These are phyloP conservation scores for Cyberlindnera samutprakarnensis DNA, from an alignment of 805 yeast genomes.

Conservation along the genomic window DNA sequence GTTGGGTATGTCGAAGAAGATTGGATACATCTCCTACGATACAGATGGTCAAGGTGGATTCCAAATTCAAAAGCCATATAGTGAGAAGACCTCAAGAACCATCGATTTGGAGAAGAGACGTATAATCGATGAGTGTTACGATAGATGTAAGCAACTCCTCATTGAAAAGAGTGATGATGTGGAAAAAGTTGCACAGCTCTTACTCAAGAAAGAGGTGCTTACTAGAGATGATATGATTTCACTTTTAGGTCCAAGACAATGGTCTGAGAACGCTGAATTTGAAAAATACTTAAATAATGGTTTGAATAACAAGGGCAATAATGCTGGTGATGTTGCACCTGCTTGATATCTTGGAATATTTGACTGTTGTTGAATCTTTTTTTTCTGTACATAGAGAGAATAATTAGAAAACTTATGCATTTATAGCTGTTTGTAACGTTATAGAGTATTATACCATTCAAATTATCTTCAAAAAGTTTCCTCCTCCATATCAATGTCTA, in stretches of 20 bases:
- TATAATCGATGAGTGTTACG: conserved; percentile 59
- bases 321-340: too few relatives aligned
- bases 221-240: conserved; percentile 77
- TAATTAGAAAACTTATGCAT: conserved; percentile 1
- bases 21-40: conserved; percentile 61
- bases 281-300: conserved; percentile 63
- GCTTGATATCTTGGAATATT: too few relatives aligned
- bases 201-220: conserved; percentile 66
- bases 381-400: too few relatives aligned
- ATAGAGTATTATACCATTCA: too few relatives aligned
- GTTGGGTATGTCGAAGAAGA: conserved; percentile 78
- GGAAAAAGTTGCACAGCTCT: conserved; percentile 65
- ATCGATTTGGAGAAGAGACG: conserved; percentile 67
- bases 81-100: conserved; percentile 60
- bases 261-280: conserved; percentile 80
- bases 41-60: conserved; percentile 43
- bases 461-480: conserved; percentile 27
- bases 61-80: conserved; percentile 54
- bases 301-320: too few relatives aligned
- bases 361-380: too few relatives aligned
- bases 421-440: not conserved
- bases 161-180: conserved; percentile 54
- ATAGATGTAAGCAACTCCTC: conserved; percentile 49
- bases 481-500: conserved; percentile 25
- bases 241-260: conserved; percentile 70